These are phyloP conservation scores for Boechera stricta DNA, from an alignment of 345 rosid species.

Conservation along the genomic window DNA sequence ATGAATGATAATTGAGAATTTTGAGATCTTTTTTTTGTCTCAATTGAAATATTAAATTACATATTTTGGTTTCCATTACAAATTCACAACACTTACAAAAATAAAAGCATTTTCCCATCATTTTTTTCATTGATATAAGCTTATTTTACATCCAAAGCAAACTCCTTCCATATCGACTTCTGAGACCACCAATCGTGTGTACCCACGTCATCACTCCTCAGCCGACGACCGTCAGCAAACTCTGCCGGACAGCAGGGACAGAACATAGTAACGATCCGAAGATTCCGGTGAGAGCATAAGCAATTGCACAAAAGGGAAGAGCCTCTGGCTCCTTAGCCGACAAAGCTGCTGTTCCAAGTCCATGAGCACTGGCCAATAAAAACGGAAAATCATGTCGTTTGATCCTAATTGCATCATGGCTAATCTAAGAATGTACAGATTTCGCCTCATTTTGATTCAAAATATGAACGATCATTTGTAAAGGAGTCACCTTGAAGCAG, in stretches of 20 bases:
- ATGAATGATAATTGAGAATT: too few species aligned
- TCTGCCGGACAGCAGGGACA: slow-evolving; percentile 81
- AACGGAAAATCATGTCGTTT: neutral
- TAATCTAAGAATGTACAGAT: neutral
- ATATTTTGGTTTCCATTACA: neutral
- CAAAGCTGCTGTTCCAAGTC: slow-evolving; percentile 96
- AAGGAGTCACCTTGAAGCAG: slow-evolving; percentile 78
- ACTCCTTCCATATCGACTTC: neutral
- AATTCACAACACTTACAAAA: slow-evolving; percentile 33
- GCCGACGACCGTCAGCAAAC: slow-evolving; percentile 74
- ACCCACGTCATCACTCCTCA: slow-evolving; percentile 43
- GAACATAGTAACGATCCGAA: slow-evolving; percentile 90
- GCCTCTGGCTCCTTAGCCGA: slow-evolving; percentile 98
- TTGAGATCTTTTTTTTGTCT: too few species aligned
- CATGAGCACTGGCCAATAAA: slow-evolving; percentile 74
- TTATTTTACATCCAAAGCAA: slow-evolving; percentile 15
- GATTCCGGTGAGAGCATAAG: slow-evolving; percentile 92
- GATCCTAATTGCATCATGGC: neutral
- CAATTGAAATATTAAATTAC: too few species aligned
- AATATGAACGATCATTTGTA: neutral
- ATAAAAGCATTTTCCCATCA: neutral
- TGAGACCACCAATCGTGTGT: slow-evolving; percentile 7
- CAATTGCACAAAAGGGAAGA: slow-evolving; percentile 94
- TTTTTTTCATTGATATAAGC: neutral
- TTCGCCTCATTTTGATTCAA: neutral